Percentiles rank a stretch among this genome's conserved stretches.
phyloP scores from a whole-genome alignment of 805 yeast species.

The Pichia nakasei region DNA sequence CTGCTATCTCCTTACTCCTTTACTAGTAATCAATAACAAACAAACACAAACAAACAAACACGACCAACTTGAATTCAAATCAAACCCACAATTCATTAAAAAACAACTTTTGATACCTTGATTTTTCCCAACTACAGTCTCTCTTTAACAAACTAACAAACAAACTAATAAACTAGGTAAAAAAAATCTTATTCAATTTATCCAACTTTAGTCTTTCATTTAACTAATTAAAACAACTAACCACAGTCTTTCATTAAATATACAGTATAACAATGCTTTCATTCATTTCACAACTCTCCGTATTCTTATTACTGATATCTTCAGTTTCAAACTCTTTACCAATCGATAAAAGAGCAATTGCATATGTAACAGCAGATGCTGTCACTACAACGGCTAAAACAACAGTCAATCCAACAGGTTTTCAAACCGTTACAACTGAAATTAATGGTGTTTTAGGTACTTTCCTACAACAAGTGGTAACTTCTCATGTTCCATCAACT shows the following conservation, averaged over 20 bases:
- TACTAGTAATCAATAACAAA: too few relatives aligned
- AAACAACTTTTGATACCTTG: not conserved
- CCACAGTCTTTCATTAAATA: not conserved
- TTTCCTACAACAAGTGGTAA: constrained; percentile 18
- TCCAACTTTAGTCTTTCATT: not conserved
- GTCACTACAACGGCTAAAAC: constrained; percentile 18
- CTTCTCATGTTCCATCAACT: constrained; percentile 20
- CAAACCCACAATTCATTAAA: too few relatives aligned
- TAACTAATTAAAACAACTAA: not conserved
- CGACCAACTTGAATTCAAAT: too few relatives aligned
- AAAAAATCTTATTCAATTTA: too few relatives aligned
- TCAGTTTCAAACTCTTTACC: not conserved
- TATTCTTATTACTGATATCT: not conserved
- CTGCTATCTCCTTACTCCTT: too few relatives aligned
- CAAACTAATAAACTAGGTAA: too few relatives aligned
- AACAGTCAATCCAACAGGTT: constrained; percentile 11
- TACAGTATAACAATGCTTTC: too few relatives aligned
- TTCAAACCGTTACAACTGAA: constrained; percentile 15
- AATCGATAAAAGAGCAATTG: constrained; percentile 21
- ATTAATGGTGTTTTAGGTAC: constrained; percentile 15
- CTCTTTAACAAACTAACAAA: too few relatives aligned
- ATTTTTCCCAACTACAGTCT: too few relatives aligned
- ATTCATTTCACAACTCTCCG: too few relatives aligned
- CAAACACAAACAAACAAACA: too few relatives aligned
- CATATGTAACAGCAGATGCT: constrained; percentile 20